Evolutionary conservation across 2,329 filamentous ascomycete species (phyloP), one percentile per base, ranked within the genome.

Genomic region (Teratosphaeria zuluensis): DNA sequence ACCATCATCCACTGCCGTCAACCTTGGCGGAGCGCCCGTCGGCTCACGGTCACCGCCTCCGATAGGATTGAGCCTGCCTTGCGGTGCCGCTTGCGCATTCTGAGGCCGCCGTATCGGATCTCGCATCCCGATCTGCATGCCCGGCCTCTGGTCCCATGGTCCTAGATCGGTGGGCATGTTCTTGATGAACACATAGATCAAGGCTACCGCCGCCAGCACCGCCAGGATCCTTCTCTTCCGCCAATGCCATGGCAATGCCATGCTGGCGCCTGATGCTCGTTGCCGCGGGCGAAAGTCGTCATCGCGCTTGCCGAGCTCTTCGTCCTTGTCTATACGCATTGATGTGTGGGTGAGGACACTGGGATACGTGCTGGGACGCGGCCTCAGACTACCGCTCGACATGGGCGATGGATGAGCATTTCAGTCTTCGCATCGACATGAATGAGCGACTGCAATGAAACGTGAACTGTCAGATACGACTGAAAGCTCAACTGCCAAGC

Each of bases 231-330:
- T 78, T 59, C 84, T 80, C 64, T 75, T 75, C 51, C 79, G 76
- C 69, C 76, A 75, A 58, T 72, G 70, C 60, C 67, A 66, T 24
- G 56, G 67, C 52, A 64, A 60, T 11, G 71, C 56, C 32, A 75
- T 51, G 28, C 75, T 75, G 63, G 84, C 78, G 59, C 84, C 80
- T 64, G 75, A 75, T 58, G 72, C 70, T 59, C 67, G 66, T n/a
- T 66, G 65, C 56, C 56, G 57, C 19, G 58, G 67, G 61, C 73
- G 77, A 70, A 82, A 80, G 70, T 85, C 82, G 70, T 86, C 84
- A 70, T 86, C 80, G 68, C 82, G 83, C 73, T 86, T 86, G 59
- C 82, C 83, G 60, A 84, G 76, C 76, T 86, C 83, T 73, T 84
- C 82, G 68, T 86, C 84, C 59, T 74, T 77, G 59, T 48, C 42